Evolutionary conservation across 768 basidiomycete genomes (phyloP).

Genomic region (Gloeopeniophorella convolvens): DNA sequence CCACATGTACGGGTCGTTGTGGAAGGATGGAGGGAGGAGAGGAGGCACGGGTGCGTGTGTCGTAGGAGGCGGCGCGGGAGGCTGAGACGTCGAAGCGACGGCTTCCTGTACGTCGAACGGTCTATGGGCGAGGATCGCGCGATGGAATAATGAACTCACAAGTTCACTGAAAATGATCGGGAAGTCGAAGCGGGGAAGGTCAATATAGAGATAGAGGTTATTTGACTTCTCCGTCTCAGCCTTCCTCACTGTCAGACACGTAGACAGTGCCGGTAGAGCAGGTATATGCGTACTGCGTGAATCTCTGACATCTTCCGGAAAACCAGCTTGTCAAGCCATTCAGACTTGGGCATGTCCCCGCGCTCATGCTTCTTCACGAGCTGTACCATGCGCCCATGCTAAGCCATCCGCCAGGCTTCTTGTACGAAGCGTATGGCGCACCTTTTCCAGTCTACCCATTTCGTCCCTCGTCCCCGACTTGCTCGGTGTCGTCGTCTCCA

Average conservation of each 20-base stretch:
- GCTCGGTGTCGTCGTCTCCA: conserved; percentile 80
- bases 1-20: conserved; percentile 74
- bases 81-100: conserved; percentile 27
- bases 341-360: conserved; percentile 87
- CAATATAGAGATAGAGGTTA: conserved; percentile 93
- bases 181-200: conserved; percentile 94
- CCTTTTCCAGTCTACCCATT: conserved; percentile 93
- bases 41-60: conserved; percentile 38
- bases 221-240: conserved; percentile 88
- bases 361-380: conserved; percentile 94
- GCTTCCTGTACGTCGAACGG: conserved; percentile 2
- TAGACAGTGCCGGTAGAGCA: background rate
- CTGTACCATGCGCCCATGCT: conserved; percentile 29
- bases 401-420: background rate
- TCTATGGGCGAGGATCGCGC: background rate
- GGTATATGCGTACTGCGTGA: conserved; percentile 60
- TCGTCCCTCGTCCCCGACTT: conserved; percentile 79
- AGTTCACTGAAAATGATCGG: conserved; percentile 94
- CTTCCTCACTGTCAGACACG: conserved; percentile 33
- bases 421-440: conserved; percentile 25
- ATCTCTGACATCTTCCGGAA: conserved; percentile 95
- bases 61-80: conserved; percentile 34
- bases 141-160: conserved; percentile 36
- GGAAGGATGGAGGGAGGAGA: conserved; percentile 43
- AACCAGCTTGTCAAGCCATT: conserved; percentile 91